A percentile compares a stretch with the other conserved stretches of the same genome.
Evolutionary conservation across 2,329 filamentous ascomycete genomes (phyloP).

Genomic region (Colletotrichum scovillei): DNA sequence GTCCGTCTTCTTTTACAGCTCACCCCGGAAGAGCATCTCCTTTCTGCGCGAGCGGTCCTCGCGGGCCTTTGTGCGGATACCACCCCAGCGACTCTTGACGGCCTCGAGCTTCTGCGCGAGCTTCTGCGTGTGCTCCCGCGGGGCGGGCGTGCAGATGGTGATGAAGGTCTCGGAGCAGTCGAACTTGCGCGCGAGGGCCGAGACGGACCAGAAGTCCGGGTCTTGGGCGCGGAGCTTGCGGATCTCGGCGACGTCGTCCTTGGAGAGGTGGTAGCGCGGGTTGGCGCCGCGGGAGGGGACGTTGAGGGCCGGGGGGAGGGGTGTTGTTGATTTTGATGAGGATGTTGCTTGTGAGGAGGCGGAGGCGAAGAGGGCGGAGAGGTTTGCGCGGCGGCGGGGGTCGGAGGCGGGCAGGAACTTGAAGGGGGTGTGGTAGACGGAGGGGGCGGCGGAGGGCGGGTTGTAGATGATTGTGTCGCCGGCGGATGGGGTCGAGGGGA

Average conservation of each 20-base stretch:
- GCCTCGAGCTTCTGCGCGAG: constrained; percentile 58
- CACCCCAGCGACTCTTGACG: constrained; percentile 67
- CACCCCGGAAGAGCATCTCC: constrained; percentile 62
- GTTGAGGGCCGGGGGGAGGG: constrained; percentile 47
- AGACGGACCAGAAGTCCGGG: constrained; percentile 66
- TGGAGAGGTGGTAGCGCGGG: constrained; percentile 63
- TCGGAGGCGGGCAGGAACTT: constrained; percentile 71
- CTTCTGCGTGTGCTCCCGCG: constrained; percentile 58
- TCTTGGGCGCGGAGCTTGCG: constrained; percentile 64
- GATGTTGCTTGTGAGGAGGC: constrained; percentile 30
- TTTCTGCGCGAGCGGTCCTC: constrained; percentile 66
- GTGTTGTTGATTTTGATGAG: constrained; percentile 30
- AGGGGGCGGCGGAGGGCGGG: constrained; percentile 57
- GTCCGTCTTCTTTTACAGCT: constrained; percentile 52
- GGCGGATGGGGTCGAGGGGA: constrained; percentile 50
- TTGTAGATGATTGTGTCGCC: constrained; percentile 60
- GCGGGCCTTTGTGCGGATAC: constrained; percentile 63
- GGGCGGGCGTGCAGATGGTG: constrained; percentile 65
- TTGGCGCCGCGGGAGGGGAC: constrained; percentile 41
- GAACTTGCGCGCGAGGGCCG: constrained; percentile 58
- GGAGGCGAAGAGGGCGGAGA: constrained; percentile 56
- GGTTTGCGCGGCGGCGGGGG: constrained; percentile 62
- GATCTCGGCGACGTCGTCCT: constrained; percentile 70
- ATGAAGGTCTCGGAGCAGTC: constrained; percentile 62
- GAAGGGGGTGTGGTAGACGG: constrained; percentile 74